Conservation (phyloP, 228 moss, liverwort and hornwort genomes). For the Sphagnum magellanicum region DNA sequence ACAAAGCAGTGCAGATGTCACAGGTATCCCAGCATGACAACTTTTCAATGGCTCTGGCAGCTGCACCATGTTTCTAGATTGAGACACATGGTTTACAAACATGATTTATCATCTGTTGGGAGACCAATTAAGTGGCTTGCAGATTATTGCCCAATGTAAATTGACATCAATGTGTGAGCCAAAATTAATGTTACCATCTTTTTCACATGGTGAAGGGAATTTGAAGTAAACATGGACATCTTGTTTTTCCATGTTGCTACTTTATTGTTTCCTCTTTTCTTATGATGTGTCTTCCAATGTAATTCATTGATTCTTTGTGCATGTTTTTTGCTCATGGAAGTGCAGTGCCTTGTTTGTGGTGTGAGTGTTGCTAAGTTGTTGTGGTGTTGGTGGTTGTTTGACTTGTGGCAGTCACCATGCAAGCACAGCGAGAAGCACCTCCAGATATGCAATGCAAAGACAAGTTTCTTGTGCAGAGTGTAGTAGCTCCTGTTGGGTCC, state of each 20-base stretch:
- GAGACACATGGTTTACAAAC: no score
- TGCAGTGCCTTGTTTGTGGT: background rate
- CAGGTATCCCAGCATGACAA: conserved; percentile 28
- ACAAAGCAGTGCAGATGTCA: conserved; percentile 89
- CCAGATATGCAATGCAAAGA: conserved; percentile 99
- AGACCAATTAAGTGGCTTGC: no score
- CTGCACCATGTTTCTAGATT: no score
- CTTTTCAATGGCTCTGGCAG: no score
- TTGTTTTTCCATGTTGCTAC: background rate
- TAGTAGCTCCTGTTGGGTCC: conserved; percentile 51
- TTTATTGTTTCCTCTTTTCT: background rate
- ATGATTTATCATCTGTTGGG: no score
- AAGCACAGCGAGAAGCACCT: conserved; percentile 88
- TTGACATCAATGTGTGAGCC: no score
- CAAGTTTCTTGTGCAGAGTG: conserved; percentile 98
- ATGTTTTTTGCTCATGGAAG: background rate
- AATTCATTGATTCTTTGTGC: background rate
- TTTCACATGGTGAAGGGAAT: no score
- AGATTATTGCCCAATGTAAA: no score
- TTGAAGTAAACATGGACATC: background rate
- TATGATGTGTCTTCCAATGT: background rate
- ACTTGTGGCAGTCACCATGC: conserved; percentile 76
- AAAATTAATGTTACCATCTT: no score
- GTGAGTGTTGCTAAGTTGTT: no score
- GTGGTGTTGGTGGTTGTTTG: background rate